Conservation (phyloP, 2,329 filamentous ascomycete genomes). For the Pestalotiopsis sp. region DNA sequence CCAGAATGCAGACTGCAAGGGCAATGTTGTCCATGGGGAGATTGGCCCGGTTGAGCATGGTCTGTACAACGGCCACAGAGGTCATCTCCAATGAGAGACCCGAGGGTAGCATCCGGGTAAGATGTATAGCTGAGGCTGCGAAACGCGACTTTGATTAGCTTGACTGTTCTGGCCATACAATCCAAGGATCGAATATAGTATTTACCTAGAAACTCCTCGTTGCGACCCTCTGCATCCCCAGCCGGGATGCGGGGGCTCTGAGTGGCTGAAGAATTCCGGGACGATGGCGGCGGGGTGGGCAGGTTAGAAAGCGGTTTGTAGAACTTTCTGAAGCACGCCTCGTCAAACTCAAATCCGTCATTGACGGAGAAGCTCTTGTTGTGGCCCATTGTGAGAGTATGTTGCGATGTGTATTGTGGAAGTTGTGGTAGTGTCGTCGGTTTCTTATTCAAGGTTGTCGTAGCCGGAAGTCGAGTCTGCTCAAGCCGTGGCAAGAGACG, state of each 20-base stretch:
- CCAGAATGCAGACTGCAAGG: slow-evolving; percentile 65
- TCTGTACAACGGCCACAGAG: slow-evolving; percentile 60
- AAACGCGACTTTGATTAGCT: slow-evolving; percentile 22
- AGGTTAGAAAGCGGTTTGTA: slow-evolving; percentile 69
- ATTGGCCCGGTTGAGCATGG: slow-evolving; percentile 57
- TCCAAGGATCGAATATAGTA: slow-evolving; percentile 11
- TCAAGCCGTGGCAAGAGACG: background rate
- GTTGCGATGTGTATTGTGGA: background rate
- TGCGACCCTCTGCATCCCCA: slow-evolving; percentile 45
- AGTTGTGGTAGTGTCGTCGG: background rate
- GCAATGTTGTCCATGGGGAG: slow-evolving; percentile 63
- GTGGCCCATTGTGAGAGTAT: slow-evolving; percentile 30
- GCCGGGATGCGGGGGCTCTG: slow-evolving; percentile 43
- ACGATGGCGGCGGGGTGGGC: slow-evolving; percentile 64
- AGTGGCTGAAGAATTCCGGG: slow-evolving; percentile 42
- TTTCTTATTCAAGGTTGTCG: background rate
- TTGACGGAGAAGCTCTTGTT: slow-evolving; percentile 35
- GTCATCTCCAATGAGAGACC: slow-evolving; percentile 60
- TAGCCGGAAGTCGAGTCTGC: background rate
- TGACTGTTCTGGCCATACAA: slow-evolving; percentile 14
- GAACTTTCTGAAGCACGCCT: slow-evolving; percentile 56
- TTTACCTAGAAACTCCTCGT: slow-evolving; percentile 42
- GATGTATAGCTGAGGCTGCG: slow-evolving; percentile 63
- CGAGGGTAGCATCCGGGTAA: slow-evolving; percentile 66
- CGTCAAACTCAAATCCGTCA: slow-evolving; percentile 50